Conservation (phyloP, 1,284 basidiomycete species). For the Rhodotorula mucilaginosa region DNA sequence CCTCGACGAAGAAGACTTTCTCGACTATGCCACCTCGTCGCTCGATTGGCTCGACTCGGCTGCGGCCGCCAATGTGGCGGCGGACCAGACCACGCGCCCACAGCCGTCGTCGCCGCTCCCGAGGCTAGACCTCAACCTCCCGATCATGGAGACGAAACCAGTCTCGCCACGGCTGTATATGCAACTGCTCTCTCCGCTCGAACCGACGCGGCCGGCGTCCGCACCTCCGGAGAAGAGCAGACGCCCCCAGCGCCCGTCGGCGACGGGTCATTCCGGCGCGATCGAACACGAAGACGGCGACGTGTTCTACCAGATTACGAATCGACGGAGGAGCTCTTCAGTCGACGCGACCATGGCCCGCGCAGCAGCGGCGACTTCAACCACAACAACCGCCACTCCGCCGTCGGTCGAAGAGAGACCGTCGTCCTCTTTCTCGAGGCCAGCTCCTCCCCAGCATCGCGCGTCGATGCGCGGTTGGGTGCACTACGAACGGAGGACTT, state of each 20-base stretch:
- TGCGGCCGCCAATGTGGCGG: neutral
- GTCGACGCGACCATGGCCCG: neutral
- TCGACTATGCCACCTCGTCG: neutral
- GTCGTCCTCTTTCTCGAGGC: neutral
- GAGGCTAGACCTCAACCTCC: too few species aligned
- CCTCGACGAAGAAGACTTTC: conserved; percentile 28
- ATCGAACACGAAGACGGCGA: neutral
- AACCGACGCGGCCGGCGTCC: conserved; percentile 11
- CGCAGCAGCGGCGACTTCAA: neutral
- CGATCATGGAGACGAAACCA: too few species aligned
- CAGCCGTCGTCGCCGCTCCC: too few species aligned
- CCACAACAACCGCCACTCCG: too few species aligned
- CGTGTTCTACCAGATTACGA: neutral
- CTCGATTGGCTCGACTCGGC: neutral
- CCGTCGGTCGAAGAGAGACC: too few species aligned
- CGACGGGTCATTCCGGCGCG: neutral
- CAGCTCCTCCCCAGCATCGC: neutral
- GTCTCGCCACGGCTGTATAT: neutral
- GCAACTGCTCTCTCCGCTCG: neutral
- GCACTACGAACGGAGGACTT: neutral
- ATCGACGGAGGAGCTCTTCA: neutral
- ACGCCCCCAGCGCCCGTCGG: neutral
- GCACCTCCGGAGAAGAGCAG: conserved; percentile 17
- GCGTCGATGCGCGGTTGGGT: neutral
- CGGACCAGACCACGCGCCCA: too few species aligned